Percentiles rank a stretch among this genome's conserved stretches.
Evolutionary conservation across 2,329 filamentous ascomycete species (phyloP).

Genomic region (Xylariaceae sp.): DNA sequence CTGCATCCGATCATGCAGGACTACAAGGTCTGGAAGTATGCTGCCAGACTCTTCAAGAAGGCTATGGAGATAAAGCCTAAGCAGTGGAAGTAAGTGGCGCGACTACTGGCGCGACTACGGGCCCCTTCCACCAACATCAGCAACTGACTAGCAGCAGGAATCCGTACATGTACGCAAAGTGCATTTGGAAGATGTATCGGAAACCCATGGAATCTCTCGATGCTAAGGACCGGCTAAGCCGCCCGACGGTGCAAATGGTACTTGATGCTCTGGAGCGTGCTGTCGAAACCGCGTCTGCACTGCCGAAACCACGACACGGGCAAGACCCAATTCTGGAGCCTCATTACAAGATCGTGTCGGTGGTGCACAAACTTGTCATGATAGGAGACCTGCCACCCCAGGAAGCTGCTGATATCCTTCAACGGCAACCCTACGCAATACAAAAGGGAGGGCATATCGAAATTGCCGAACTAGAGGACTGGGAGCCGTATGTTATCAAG

Average conservation of each 20-base stretch:
- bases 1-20: constrained; percentile 49
- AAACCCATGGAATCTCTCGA: constrained; percentile 37
- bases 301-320: constrained; percentile 49
- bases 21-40: constrained; percentile 56
- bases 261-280: constrained; percentile 44
- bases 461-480: constrained; percentile 54
- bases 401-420: constrained; percentile 44
- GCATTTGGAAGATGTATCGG: constrained; percentile 57
- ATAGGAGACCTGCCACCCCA: constrained; percentile 39
- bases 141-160: constrained; percentile 39
- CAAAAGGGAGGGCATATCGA: constrained; percentile 39
- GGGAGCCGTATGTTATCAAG: constrained; percentile 48
- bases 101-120: no score
- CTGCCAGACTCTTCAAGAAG: constrained; percentile 47
- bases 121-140: neutral
- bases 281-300: constrained; percentile 40
- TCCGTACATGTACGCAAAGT: constrained; percentile 54
- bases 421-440: constrained; percentile 47
- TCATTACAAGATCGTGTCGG: constrained; percentile 81
- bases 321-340: constrained; percentile 79
- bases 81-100: constrained; percentile 50
- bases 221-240: constrained; percentile 31
- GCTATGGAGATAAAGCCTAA: constrained; percentile 46
- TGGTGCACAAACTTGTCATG: constrained; percentile 73
- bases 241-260: constrained; percentile 33